phyloP scores from a whole-genome alignment of 2,329 filamentous ascomycete genomes.

The Exophiala xenobiotica region DNA sequence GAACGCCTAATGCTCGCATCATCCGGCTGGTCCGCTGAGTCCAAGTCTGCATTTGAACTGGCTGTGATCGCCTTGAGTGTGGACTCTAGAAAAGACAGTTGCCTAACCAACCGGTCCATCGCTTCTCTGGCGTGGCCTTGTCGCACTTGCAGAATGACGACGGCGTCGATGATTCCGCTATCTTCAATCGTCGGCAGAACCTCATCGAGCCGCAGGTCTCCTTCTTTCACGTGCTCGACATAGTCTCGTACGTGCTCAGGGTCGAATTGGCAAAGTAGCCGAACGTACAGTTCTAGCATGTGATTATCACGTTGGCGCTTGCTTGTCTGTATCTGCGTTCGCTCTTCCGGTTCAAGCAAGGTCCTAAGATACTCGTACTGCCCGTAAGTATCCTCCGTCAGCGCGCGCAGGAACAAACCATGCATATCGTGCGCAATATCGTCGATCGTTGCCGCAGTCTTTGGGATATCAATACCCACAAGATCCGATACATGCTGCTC shows the following conservation, averaged over 20 bases:
- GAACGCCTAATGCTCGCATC: conserved; percentile 61
- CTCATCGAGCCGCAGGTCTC: conserved; percentile 74
- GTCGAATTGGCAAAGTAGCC: conserved; percentile 86
- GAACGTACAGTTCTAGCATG: conserved; percentile 80
- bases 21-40: conserved; percentile 52
- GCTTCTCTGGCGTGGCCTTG: conserved; percentile 81
- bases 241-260: conserved; percentile 81
- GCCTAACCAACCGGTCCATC: conserved; percentile 79
- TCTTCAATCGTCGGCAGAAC: conserved; percentile 86
- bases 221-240: conserved; percentile 70
- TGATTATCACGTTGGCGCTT: conserved; percentile 44
- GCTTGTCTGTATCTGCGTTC: conserved; percentile 8
- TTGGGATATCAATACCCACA: conserved; percentile 63
- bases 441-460: conserved; percentile 65
- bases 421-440: conserved; percentile 64
- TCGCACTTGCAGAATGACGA: conserved; percentile 83
- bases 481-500: conserved; percentile 65
- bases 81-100: conserved; percentile 75
- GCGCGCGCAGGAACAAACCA: conserved; percentile 60
- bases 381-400: conserved; percentile 60
- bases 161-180: conserved; percentile 86
- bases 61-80: conserved; percentile 55
- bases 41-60: no score
- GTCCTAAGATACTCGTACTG: conserved; percentile 77
- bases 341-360: conserved; percentile 61